Percentiles rank a stretch among this genome's conserved stretches.
These are phyloP conservation scores for Hericium erinaceus DNA, from an alignment of 768 basidiomycete genomes.

Conservation along the genomic window DNA sequence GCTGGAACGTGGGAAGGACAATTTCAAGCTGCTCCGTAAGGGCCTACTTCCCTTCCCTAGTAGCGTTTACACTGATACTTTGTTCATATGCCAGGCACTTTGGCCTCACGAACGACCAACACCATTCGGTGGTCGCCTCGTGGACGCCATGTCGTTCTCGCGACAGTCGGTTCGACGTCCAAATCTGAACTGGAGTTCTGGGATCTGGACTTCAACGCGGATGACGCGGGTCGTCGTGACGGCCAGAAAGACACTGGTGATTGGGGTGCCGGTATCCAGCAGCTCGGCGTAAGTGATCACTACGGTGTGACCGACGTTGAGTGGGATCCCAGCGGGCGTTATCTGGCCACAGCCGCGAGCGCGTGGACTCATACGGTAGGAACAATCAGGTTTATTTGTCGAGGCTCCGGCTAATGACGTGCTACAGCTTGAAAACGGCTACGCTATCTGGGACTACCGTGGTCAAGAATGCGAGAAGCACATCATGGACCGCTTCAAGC, in stretches of 20 bases:
- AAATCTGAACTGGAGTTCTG: conserved; percentile 99
- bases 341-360: conserved; percentile 86
- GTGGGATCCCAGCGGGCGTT: conserved; percentile 97
- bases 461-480: conserved; percentile 91
- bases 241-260: conserved; percentile 42
- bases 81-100: neutral
- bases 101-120: conserved; percentile 64
- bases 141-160: conserved; percentile 91
- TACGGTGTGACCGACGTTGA: conserved; percentile 97
- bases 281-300: conserved; percentile 82
- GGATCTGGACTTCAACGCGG: conserved; percentile 86
- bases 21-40: conserved; percentile 82
- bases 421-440: conserved; percentile 87
- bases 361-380: conserved; percentile 90
- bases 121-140: conserved; percentile 95
- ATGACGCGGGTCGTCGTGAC: conserved; percentile 42
- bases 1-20: conserved; percentile 84
- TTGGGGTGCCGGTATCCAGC: conserved; percentile 80
- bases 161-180: conserved; percentile 88
- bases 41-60: neutral
- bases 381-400: conserved; percentile 6
- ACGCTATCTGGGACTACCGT: conserved; percentile 94
- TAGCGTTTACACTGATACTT: neutral
- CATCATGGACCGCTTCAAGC: conserved; percentile 92
- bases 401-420: neutral